Evolutionary conservation across 306 rosid species (phyloP), one percentile per base, ranked within the genome.

Genomic region (Erythrophleum fordii): DNA sequence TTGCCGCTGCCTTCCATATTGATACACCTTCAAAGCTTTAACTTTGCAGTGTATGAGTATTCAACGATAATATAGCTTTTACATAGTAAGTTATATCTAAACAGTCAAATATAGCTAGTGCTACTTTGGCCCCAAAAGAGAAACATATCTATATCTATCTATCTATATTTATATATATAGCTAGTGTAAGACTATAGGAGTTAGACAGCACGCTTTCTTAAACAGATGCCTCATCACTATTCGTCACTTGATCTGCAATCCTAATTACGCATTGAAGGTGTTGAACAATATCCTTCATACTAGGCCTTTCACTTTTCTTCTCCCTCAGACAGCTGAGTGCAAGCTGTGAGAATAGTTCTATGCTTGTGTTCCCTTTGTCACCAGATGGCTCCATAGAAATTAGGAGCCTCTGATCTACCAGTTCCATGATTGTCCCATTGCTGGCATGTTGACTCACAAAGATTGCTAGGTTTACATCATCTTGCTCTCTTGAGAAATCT

Each of bases 241-340:
- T 81, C 72, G 49, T 70, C 76, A 89, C 82, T 69, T 88, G 82
- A 72, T 84, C 89, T 62, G 70, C 61, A 73, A 53, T 75, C 80
- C 80, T 92, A 75, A 86, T 83, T 72, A 95, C 86, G 86, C 85
- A 60, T 26, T 87, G 82, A 37, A 95, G 91, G 34, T 89, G 85
- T 80, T 90, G 92, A 82, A 90, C 94, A 76, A 90, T 86, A 64
- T 82, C 91, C 77, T 84, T 92, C 99, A 95, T 93, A 75, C 88
- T 53, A 55, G 99, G 99, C 79, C 99, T 90, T 29, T 95, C 97
- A 49, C 39, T 90, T 88, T 88, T 93, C 90, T 89, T 92, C 86
- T 95, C 98, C 76, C 72, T 89, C 45, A 93, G 69, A 79, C 99
- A 95, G 44, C 88, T 78, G 79, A 92, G 91, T 65, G 98, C 97